A percentile compares a stretch with the other conserved stretches of the same genome.
These are phyloP conservation scores for Geranomyces variabilis DNA, from an alignment of 192 early-diverging fungal species.

Conservation along the genomic window DNA sequence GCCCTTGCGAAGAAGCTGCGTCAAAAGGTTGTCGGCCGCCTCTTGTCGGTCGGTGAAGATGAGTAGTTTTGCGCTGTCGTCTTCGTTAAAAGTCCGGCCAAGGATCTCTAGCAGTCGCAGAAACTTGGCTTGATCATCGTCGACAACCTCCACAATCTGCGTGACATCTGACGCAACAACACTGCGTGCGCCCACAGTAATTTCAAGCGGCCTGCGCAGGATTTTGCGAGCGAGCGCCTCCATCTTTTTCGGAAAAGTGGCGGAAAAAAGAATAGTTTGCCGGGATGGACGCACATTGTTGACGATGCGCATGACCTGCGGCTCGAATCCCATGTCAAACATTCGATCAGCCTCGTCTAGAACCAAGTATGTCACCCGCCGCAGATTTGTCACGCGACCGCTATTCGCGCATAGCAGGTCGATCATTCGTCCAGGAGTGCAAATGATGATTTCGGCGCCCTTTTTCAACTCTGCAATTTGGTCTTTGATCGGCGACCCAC, in stretches of 20 bases:
- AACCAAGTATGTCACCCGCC: slow-evolving; percentile 68
- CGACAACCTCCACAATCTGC: slow-evolving; percentile 86
- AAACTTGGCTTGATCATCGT: slow-evolving; percentile 84
- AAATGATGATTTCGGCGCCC: slow-evolving; percentile 92
- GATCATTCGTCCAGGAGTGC: slow-evolving; percentile 90
- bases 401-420: slow-evolving; percentile 84
- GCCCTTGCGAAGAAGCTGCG: slow-evolving; percentile 81
- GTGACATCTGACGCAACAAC: slow-evolving; percentile 86
- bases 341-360: slow-evolving; percentile 99
- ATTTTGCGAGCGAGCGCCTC: slow-evolving; percentile 96
- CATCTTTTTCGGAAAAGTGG: slow-evolving; percentile 98
- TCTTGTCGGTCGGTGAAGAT: slow-evolving; percentile 98
- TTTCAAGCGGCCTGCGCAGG: slow-evolving; percentile 86
- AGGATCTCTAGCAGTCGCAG: slow-evolving; percentile 85
- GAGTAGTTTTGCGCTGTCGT: slow-evolving; percentile 58
- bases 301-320: slow-evolving; percentile 96
- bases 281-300: slow-evolving; percentile 83
- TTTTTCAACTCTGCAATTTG: slow-evolving; percentile 94
- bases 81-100: slow-evolving; percentile 74
- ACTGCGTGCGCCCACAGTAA: slow-evolving; percentile 91
- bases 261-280: slow-evolving; percentile 98
- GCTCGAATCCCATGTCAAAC: slow-evolving; percentile 99
- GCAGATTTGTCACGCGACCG: slow-evolving; percentile 74
- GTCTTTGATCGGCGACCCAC: slow-evolving; percentile 92
- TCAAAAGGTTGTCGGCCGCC: slow-evolving; percentile 85